Base-by-base conservation (phyloP, 1,284 basidiomycete species). In the Cutaneotrichosporon sp. region DNA sequence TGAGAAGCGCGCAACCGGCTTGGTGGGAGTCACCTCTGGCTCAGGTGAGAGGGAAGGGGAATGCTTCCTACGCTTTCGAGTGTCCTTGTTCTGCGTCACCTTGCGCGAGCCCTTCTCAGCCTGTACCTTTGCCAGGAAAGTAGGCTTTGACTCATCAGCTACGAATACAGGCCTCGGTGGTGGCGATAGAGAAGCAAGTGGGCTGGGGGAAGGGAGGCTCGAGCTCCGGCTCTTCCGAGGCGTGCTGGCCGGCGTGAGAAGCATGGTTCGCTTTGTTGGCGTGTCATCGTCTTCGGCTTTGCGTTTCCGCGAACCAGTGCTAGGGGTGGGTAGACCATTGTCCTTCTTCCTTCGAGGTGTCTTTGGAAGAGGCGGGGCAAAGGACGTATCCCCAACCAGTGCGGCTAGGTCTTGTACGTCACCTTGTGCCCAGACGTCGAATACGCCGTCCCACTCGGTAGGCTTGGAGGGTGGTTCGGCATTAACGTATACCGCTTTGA, bases 391-490 rank as follows among this genome's bases (percentile, higher is more conserved):
- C 26, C 32, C 63, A 16, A 69, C 63, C 5, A 69, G 58, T 9
- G 80, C 78, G 3, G 90, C 89, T 77, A 94, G 92, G 30, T 75
- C 75, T 78, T 97, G 94, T 4, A 92, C 88, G 74, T 97, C 92
- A 4, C 93, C 92, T 71, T 92, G 87, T 55, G 94, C 80, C 91
- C 92, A 97, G 32, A 88, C 85, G 78, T 97, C 93, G 72, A 97
- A 97, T 2, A 94, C 88, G 26, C 88, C 90, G 69, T 91, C 89
- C 92, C 92, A 97, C 70, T 94, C 91, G 58, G 87, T 84, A 8
- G 88, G 88, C 11, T 91, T 91, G 14, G 88, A 86, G 0, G 94
- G 94, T 72, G 94, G 92, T 72, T 97, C 92, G 62, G 92, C 83
- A 79, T 97, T 97, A 66, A 97, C 83, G 77, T 92, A 92, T 22